Percentiles rank a stretch among this genome's conserved stretches.
Evolutionary conservation across 306 rosid species (phyloP).

Genomic region (Sicyos edulis): DNA sequence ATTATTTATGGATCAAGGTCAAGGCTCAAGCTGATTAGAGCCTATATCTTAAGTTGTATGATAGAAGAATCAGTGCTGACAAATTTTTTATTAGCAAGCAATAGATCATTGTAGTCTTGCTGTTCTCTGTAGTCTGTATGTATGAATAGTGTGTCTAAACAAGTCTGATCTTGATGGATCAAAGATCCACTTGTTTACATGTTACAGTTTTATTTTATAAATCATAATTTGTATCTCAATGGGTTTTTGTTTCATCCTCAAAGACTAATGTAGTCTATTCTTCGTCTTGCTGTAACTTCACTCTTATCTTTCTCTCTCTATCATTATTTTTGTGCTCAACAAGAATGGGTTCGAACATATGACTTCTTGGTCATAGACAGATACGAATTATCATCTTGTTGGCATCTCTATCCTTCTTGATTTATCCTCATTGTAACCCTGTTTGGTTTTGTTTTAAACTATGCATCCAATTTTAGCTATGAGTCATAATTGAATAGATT

Average conservation of each 20-base stretch:
- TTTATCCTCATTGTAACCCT: too few relatives aligned
- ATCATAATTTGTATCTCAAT: not conserved
- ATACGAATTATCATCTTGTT: too few relatives aligned
- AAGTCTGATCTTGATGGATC: not conserved
- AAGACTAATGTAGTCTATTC: not conserved
- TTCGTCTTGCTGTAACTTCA: not conserved
- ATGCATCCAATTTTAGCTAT: too few relatives aligned
- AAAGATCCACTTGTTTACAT: not conserved
- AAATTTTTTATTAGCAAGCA: constrained; percentile 4
- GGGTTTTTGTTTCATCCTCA: not conserved
- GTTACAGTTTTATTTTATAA: not conserved
- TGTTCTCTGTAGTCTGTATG: not conserved
- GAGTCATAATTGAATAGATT: too few relatives aligned
- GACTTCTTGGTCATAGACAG: too few relatives aligned
- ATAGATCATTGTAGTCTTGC: not conserved
- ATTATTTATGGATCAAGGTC: not conserved
- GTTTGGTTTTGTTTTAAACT: too few relatives aligned
- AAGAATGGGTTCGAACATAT: too few relatives aligned
- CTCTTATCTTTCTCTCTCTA: not conserved
- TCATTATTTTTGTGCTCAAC: too few relatives aligned
- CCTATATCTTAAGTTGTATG: constrained; percentile 3
- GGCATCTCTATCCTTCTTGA: not conserved
- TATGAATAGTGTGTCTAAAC: not conserved
- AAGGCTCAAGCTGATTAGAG: constrained; percentile 6
- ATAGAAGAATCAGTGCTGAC: not conserved